A percentile compares a stretch with the other conserved stretches of the same genome.
Evolutionary conservation across 139 green algal genomes (phyloP).

Genomic region (Monoraphidium neglectum): DNA sequence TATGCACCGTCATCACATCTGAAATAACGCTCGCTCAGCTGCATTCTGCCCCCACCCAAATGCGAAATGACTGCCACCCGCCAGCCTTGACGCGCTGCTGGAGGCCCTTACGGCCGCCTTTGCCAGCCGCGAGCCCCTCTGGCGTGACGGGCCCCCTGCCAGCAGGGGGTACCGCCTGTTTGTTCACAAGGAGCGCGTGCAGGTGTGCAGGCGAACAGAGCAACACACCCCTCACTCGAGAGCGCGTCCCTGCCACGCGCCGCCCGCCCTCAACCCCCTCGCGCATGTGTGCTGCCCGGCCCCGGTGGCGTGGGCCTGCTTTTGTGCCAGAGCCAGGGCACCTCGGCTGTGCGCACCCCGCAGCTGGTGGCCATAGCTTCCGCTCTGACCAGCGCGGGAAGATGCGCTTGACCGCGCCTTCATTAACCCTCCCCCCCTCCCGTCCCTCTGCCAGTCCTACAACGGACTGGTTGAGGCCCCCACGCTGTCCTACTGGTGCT

Average conservation of each 20-base stretch:
- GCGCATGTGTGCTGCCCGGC: no score
- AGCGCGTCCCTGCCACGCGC: no score
- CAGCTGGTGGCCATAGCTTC: no score
- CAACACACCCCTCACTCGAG: no score
- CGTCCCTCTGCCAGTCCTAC: neutral
- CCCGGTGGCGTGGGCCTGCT: no score
- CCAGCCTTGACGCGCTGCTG: constrained; percentile 53
- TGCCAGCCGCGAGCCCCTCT: constrained; percentile 41
- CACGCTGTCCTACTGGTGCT: constrained; percentile 94
- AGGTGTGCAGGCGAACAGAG: constrained; percentile 14
- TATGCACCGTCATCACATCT: no score
- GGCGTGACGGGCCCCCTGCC: constrained; percentile 10
- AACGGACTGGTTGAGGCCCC: constrained; percentile 34
- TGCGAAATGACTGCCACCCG: neutral
- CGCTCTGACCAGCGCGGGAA: no score
- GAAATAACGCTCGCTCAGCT: neutral
- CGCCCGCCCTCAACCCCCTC: no score
- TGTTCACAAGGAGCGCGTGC: constrained; percentile 57
- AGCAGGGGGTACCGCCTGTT: constrained; percentile 70
- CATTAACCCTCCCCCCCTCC: neutral
- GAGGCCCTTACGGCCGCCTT: constrained; percentile 70
- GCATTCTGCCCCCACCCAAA: neutral
- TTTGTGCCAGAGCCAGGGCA: no score
- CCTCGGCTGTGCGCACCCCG: no score
- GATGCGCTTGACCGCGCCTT: no score